Percentiles rank a stretch among this genome's conserved stretches.
These are phyloP conservation scores for Rosa lucieae DNA, from an alignment of 306 rosid genomes.

Conservation along the genomic window DNA sequence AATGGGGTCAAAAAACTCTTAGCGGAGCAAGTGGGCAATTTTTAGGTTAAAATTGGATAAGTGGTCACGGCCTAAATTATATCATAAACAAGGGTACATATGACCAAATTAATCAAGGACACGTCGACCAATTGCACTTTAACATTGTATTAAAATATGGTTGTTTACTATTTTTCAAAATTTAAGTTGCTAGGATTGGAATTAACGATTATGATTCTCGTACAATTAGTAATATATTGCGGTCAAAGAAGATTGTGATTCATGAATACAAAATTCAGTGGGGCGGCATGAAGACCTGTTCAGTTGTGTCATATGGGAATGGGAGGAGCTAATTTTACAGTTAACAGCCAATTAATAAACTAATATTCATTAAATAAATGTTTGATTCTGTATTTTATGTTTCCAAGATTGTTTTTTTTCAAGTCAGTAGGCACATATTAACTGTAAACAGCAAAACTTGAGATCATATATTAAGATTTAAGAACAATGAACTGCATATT, in stretches of 20 bases:
- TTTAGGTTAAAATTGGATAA: no score
- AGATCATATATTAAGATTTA: not conserved
- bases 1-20: no score
- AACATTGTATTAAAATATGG: no score
- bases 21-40: no score
- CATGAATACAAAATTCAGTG: not conserved
- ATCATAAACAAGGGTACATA: no score
- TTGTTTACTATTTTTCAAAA: no score
- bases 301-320: slow-evolving; percentile 8
- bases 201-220: not conserved
- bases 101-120: no score
- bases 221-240: not conserved
- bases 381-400: not conserved
- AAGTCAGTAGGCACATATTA: not conserved
- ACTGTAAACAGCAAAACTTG: not conserved
- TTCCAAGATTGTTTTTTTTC: not conserved
- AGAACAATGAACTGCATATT: not conserved
- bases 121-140: not conserved
- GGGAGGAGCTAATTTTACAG: not conserved
- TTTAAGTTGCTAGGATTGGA: not conserved
- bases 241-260: slow-evolving; percentile 7
- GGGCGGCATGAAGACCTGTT: slow-evolving; percentile 22
- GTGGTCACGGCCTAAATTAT: no score
- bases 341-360: not conserved
- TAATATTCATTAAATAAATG: not conserved